Base-by-base conservation (phyloP, 352 stramenopile species). In the Aphanomyces astaci region DNA sequence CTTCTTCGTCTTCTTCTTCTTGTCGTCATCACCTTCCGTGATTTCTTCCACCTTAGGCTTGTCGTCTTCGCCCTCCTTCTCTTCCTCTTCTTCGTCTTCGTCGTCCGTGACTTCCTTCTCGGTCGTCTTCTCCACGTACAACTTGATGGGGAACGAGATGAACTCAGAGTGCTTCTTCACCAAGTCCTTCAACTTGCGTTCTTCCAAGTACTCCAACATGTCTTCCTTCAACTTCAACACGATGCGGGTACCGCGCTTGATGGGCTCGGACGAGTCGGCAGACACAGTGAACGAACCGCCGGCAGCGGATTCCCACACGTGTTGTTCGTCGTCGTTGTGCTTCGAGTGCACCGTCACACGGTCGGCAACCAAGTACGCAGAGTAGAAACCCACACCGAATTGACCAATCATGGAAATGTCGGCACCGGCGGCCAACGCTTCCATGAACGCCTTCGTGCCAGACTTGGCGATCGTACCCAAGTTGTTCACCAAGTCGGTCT, bases 91-190 rank as follows among this genome's bases (percentile, higher is more conserved):
- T 28, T 99, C 97, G 71, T 98, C 96, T 63, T 99, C 96, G 71
- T 99, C 97, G 73, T 99, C 97, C n/a, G 80, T 90, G 31, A 99
- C 97, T 80, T 99, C 97, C 87, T 99, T 99, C 81, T 99, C 97
- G 63, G 94, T 97, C 63, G 96, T 99, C 94, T 99, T 99, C 80
- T 99, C 96, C 19, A 98, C 97, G 79, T 99, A 98, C 17, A 99
- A 89, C 83, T 98, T 98, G 82, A 99, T 99, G 33, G 96, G 96
- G 94, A 99, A 99, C 56, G 95, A 93, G 87, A 99, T 99, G 85
- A 99, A 99, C 82, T 99, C 97, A 7, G 93, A 98, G 85, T 99
- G 97, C 85, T 99, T 99, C 92, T 99, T 99, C 53, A 99, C 96
- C 36, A 99, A 80, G 78, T 99, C 96, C 81, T 99, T 99, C 63